phyloP scores from a whole-genome alignment of 2,329 filamentous ascomycete genomes.

The Colletotrichum cordylinicola region DNA sequence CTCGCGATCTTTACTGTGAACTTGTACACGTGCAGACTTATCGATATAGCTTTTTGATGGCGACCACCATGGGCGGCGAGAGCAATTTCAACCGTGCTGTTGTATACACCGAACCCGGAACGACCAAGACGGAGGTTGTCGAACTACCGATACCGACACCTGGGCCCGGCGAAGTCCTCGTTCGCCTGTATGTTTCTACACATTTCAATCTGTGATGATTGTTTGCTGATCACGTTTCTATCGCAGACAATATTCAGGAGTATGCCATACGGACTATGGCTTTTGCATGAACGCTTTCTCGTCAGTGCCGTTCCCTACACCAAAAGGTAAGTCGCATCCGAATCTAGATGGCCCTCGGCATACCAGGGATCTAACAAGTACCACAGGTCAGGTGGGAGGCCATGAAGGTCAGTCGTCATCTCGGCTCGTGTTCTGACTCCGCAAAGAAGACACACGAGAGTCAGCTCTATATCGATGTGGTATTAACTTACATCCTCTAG shows the following conservation, averaged over 20 bases:
- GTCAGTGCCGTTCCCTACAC: slow-evolving; percentile 18
- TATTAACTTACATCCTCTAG: background rate
- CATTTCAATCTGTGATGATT: background rate
- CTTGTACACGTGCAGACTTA: background rate
- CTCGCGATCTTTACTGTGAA: background rate
- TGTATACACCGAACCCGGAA: slow-evolving; percentile 29
- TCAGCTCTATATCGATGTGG: background rate
- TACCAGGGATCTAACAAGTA: background rate
- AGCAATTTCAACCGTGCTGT: slow-evolving; percentile 25
- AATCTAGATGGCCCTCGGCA: background rate
- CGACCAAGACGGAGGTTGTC: slow-evolving; percentile 29
- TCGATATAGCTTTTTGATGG: slow-evolving; percentile 1
- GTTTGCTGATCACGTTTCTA: background rate
- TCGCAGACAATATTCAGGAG: slow-evolving; percentile 27
- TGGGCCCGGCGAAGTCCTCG: slow-evolving; percentile 27
- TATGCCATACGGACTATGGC: slow-evolving; percentile 32
- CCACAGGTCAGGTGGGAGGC: slow-evolving; percentile 24
- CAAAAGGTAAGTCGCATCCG: background rate
- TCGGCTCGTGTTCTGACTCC: background rate
- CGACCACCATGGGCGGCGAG: slow-evolving; percentile 11
- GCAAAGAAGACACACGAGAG: background rate
- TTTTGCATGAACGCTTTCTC: slow-evolving; percentile 27
- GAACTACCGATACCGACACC: slow-evolving; percentile 29
- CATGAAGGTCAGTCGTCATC: slow-evolving; percentile 20
- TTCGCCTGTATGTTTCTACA: slow-evolving; percentile 24